phyloP scores from a whole-genome alignment of 352 stramenopile species.

The Pythium grandisporangium region DNA sequence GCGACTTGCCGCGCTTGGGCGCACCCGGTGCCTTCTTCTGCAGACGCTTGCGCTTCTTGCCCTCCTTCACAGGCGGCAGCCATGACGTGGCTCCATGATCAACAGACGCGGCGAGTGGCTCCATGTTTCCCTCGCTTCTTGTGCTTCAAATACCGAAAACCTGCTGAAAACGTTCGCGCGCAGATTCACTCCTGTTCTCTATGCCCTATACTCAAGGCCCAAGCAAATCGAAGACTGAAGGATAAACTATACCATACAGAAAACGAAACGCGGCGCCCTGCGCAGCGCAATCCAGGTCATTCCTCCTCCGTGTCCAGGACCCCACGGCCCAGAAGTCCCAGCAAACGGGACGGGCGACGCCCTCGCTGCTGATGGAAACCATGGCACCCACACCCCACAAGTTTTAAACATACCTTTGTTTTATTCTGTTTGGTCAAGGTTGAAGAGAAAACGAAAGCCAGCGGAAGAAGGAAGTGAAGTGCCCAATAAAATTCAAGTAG shows the following conservation, averaged over 20 bases:
- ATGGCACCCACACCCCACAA: too few species aligned
- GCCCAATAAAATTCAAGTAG: too few species aligned
- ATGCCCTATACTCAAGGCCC: conserved; percentile 68
- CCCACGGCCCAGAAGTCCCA: too few species aligned
- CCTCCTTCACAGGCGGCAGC: conserved; percentile 56
- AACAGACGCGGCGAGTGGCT: conserved; percentile 48
- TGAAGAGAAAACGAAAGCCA: too few species aligned
- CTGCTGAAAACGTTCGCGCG: conserved; percentile 11
- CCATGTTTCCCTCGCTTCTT: conserved; percentile 28
- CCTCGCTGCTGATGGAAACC: too few species aligned
- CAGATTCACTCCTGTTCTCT: conserved; percentile 61
- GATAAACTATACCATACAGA: conserved; percentile 80
- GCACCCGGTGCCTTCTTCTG: conserved; percentile 87
- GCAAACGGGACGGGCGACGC: too few species aligned
- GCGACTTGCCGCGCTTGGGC: conserved; percentile 85
- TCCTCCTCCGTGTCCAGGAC: too few species aligned
- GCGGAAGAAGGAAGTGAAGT: too few species aligned
- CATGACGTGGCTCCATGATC: conserved; percentile 56
- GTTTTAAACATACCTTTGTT: too few species aligned
- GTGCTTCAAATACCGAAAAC: too few species aligned
- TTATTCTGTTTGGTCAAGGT: too few species aligned
- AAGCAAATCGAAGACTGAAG: conserved; percentile 73
- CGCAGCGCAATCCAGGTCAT: conserved; percentile 13
- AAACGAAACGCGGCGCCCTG: conserved; percentile 7
- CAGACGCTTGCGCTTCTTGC: conserved; percentile 85